phyloP scores from a whole-genome alignment of 1,284 basidiomycete genomes.

The Agroathelia rolfsii region DNA sequence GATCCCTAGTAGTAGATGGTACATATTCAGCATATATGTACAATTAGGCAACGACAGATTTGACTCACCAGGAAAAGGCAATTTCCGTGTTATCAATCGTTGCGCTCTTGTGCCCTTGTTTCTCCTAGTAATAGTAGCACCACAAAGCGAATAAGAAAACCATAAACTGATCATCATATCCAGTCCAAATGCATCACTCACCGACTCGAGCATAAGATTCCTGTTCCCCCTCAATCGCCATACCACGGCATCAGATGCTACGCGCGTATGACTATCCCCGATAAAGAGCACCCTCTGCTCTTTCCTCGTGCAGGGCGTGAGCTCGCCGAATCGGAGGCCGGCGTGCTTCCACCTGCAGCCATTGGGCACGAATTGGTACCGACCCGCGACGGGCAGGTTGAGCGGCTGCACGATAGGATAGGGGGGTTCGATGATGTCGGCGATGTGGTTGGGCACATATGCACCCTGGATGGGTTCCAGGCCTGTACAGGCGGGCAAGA shows the following conservation, averaged over 20 bases:
- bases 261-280: no score
- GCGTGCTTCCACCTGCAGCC: conserved; percentile 5
- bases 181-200: no score
- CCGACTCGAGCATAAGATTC: no score
- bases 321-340: conserved; percentile 4
- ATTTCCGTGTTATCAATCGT: conserved; percentile 2
- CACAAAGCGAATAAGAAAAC: no score
- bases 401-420: background rate
- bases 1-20: no score
- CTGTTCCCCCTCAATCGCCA: no score
- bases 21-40: no score
- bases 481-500: conserved; percentile 4
- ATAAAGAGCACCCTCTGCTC: no score
- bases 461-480: conserved; percentile 5
- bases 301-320: conserved; percentile 1
- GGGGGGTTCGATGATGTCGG: conserved; percentile 4
- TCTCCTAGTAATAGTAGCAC: conserved; percentile 1
- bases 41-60: no score
- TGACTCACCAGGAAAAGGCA: no score
- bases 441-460: conserved; percentile 3
- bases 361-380: conserved; percentile 5
- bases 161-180: no score
- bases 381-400: conserved; percentile 1
- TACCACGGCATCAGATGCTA: no score
- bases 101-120: conserved; percentile 3